These are phyloP conservation scores for Saitozyma sp. DNA, from an alignment of 768 basidiomycete genomes.

Conservation along the genomic window DNA sequence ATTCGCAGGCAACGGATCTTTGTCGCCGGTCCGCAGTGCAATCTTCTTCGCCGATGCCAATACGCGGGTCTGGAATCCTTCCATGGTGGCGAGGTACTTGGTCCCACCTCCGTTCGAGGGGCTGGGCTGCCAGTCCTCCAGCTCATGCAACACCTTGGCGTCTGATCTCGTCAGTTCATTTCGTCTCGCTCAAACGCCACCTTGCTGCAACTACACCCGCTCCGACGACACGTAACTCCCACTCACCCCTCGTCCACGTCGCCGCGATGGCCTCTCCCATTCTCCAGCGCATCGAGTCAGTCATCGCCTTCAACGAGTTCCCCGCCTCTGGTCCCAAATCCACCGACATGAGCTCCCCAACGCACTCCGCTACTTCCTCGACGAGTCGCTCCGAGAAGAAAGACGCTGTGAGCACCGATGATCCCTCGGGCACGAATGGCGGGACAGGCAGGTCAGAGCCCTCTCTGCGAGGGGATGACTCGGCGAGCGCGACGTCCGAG, in stretches of 20 bases:
- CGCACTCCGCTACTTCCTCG: constrained; percentile 80
- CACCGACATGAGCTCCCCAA: constrained; percentile 73
- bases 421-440: constrained; percentile 58
- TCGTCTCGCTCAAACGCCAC: no score
- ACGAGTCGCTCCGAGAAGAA: constrained; percentile 78
- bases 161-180: constrained; percentile 58
- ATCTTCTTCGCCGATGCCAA: constrained; percentile 27
- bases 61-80: constrained; percentile 64
- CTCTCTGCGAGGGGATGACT: constrained; percentile 56
- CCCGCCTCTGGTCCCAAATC: constrained; percentile 72
- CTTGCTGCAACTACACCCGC: background rate
- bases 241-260: constrained; percentile 78
- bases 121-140: constrained; percentile 77
- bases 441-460: constrained; percentile 61
- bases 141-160: constrained; percentile 72
- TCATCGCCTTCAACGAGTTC: constrained; percentile 65
- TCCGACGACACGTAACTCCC: background rate
- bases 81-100: constrained; percentile 72
- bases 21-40: constrained; percentile 23
- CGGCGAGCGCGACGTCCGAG: constrained; percentile 73
- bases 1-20: constrained; percentile 24
- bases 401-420: constrained; percentile 78
- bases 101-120: constrained; percentile 59
- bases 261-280: constrained; percentile 78
- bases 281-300: constrained; percentile 82